These are phyloP conservation scores for Peronospora farinosa DNA, from an alignment of 352 stramenopile genomes.

Conservation along the genomic window DNA sequence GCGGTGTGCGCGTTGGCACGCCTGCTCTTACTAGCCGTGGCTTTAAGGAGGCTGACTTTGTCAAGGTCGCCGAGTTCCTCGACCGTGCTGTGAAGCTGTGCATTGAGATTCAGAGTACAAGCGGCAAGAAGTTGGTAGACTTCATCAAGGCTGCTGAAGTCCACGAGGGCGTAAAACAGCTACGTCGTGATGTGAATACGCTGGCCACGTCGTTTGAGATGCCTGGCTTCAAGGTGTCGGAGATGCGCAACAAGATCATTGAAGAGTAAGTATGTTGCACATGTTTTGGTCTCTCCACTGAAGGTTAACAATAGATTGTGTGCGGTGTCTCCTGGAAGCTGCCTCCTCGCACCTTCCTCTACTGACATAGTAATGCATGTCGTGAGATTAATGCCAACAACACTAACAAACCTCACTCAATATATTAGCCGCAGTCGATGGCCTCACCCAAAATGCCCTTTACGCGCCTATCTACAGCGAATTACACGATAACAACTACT, in stretches of 20 bases:
- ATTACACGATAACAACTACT: background rate
- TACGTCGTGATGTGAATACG: slow-evolving; percentile 89
- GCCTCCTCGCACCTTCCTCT: slow-evolving; percentile 24
- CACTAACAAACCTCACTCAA: slow-evolving; percentile 28
- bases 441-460: slow-evolving; percentile 1
- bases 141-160: slow-evolving; percentile 84
- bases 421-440: slow-evolving; percentile 35
- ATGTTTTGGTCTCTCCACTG: slow-evolving; percentile 20
- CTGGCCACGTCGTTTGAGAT: slow-evolving; percentile 94
- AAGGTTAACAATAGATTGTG: slow-evolving; percentile 27
- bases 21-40: slow-evolving; percentile 95
- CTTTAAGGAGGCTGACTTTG: slow-evolving; percentile 95
- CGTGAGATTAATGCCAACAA: slow-evolving; percentile 21
- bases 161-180: slow-evolving; percentile 84
- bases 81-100: slow-evolving; percentile 92
- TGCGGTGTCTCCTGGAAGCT: slow-evolving; percentile 27
- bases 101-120: slow-evolving; percentile 88
- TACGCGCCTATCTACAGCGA: background rate
- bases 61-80: slow-evolving; percentile 93
- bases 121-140: slow-evolving; percentile 90
- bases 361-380: slow-evolving; percentile 24
- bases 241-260: slow-evolving; percentile 86
- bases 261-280: slow-evolving; percentile 37
- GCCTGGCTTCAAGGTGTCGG: slow-evolving; percentile 90
- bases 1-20: slow-evolving; percentile 94